phyloP scores from a whole-genome alignment of 345 rosid genomes.

The Schrenkiella parvula region DNA sequence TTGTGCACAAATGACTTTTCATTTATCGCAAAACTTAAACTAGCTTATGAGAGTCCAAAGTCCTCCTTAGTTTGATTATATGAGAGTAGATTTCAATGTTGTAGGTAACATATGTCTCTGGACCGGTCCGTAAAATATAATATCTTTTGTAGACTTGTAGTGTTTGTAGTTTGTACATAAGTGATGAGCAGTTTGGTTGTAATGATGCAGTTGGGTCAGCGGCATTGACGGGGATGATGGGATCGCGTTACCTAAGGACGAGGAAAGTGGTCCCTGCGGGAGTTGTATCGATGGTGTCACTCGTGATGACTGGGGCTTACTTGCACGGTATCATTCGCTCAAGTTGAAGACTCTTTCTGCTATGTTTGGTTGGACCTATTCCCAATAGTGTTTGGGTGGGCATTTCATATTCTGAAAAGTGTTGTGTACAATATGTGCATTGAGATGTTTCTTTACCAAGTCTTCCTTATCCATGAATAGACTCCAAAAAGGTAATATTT shows the following conservation, averaged over 20 bases:
- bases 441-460: not conserved
- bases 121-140: not conserved
- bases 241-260: constrained; percentile 70
- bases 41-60: not conserved
- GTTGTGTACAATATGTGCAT: not conserved
- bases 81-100: not conserved
- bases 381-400: not conserved
- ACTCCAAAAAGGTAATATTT: not conserved
- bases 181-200: not conserved
- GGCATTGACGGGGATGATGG: constrained; percentile 73
- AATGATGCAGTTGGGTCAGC: constrained; percentile 58
- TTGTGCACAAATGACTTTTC: not conserved
- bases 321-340: constrained; percentile 66
- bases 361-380: not conserved
- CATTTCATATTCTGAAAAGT: not conserved
- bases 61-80: not conserved
- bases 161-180: not conserved
- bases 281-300: constrained; percentile 69
- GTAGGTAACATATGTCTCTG: not conserved
- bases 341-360: not conserved
- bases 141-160: not conserved
- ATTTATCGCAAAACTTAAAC: not conserved
- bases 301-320: constrained; percentile 85
- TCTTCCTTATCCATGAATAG: not conserved
- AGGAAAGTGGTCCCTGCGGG: constrained; percentile 84